Percentiles rank a stretch among this genome's conserved stretches.
These are phyloP conservation scores for Pseudocercospora musae DNA, from an alignment of 2,329 filamentous ascomycete genomes.

Conservation along the genomic window DNA sequence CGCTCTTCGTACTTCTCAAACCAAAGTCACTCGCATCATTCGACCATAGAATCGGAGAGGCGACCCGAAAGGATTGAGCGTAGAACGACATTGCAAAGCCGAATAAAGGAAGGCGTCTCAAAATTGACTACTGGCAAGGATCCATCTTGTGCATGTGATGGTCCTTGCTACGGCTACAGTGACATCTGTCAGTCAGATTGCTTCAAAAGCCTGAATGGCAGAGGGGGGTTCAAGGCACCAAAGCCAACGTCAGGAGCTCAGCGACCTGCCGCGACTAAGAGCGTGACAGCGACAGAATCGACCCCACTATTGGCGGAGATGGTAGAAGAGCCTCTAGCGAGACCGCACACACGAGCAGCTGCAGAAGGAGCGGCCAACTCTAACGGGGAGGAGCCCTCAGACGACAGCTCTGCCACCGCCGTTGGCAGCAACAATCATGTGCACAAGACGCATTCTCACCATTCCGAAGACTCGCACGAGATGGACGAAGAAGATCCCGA, in stretches of 20 bases:
- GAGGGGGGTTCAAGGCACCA: constrained; percentile 32
- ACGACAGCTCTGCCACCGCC: constrained; percentile 20
- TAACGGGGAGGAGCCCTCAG: constrained; percentile 18
- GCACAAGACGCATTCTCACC: constrained; percentile 37
- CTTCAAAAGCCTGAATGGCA: constrained; percentile 49
- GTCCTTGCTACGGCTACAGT: constrained; percentile 60
- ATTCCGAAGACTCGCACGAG: constrained; percentile 69
- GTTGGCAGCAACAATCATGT: constrained; percentile 6
- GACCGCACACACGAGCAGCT: constrained; percentile 14
- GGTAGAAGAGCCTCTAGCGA: constrained; percentile 17
- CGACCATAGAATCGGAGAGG: neutral
- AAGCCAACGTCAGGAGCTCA: constrained; percentile 21
- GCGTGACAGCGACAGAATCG: constrained; percentile 28
- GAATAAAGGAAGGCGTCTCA: constrained; percentile 45
- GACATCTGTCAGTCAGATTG: constrained; percentile 61
- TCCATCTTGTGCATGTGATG: constrained; percentile 53
- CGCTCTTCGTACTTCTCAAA: constrained; percentile 22
- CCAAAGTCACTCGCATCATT: constrained; percentile 21
- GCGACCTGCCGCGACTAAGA: constrained; percentile 25
- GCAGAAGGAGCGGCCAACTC: constrained; percentile 12
- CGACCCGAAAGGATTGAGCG: constrained; percentile 1
- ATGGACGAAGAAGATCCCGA: constrained; percentile 18
- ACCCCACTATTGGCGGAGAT: constrained; percentile 31
- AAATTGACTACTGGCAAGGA: constrained; percentile 43
- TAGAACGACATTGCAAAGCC: constrained; percentile 42